These are phyloP conservation scores for Artemisia tridentata DNA, from an alignment of 129 eudicot species.

Conservation along the genomic window DNA sequence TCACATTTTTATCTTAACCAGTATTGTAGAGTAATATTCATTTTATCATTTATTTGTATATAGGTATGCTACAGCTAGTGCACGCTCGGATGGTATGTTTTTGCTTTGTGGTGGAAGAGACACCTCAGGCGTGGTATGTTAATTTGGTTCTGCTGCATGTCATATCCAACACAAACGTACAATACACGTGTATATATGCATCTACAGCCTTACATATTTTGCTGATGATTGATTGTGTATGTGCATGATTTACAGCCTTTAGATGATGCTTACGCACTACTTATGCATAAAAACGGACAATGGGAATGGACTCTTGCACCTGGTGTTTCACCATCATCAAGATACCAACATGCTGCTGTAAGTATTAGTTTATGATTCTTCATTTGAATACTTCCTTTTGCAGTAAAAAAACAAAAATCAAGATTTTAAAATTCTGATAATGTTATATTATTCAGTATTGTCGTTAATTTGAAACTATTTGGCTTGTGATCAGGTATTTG, in stretches of 20 bases:
- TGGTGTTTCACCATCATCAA: slow-evolving; percentile 90
- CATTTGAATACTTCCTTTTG: neutral
- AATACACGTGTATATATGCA: neutral
- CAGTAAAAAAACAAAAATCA: too few relatives aligned
- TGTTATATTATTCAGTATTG: neutral
- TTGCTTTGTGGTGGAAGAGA: slow-evolving; percentile 99
- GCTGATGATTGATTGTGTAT: slow-evolving; percentile 23
- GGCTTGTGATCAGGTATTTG: slow-evolving; percentile 66
- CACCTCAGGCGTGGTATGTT: slow-evolving; percentile 73
- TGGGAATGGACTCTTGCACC: slow-evolving; percentile 99
- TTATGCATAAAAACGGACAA: slow-evolving; percentile 94
- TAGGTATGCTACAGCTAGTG: slow-evolving; percentile 96
- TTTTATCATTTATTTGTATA: neutral
- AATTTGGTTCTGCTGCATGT: too few relatives aligned
- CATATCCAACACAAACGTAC: too few relatives aligned
- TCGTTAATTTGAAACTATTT: neutral
- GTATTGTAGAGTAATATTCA: neutral
- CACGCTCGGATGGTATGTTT: slow-evolving; percentile 97
- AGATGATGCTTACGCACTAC: slow-evolving; percentile 92
- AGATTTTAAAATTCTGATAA: too few relatives aligned
- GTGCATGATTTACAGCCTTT: slow-evolving; percentile 56
- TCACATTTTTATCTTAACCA: neutral
- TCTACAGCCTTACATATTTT: neutral
- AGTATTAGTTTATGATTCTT: slow-evolving; percentile 24
- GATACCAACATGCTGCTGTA: slow-evolving; percentile 97